Base-by-base conservation (phyloP, 768 basidiomycete genomes). In the Chlorophyllum brunneum region DNA sequence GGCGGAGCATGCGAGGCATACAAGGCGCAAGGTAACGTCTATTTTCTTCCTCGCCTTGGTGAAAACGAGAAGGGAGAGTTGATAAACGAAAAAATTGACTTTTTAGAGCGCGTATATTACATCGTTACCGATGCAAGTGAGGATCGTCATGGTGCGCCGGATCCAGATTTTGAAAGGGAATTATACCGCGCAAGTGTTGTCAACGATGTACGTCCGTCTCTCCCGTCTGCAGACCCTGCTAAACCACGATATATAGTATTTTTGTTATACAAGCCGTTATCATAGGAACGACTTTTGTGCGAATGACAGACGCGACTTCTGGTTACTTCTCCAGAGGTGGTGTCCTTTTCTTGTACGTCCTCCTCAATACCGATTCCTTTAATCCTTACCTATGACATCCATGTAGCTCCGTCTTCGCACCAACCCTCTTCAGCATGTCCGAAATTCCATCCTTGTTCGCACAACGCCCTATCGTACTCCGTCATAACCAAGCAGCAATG, bases 281-380 rank as follows among this genome's bases (percentile, higher is more conserved):
- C 57, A 71, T 83, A 48, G 85, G 86, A 6, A 83, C 82, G 0
- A 76, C 84, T 37, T 89, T 86, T 72, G 72, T 79, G 53, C 68
- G 71, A 5, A 66, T 83, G 37, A 70, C 75, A 2, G 71, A 80
- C 15, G 62, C 68, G 15, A 85, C 86, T 0, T 58, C 70, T 3
- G 81, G 78, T 16, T 82, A 81, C 63, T 88, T 85, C 68, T 81
- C 83, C 13, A 77, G 88, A 23, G 87, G 85, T 26, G 82, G 87
- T 71, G 71, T 86, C 11, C 66, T 91, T 23, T 89, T 86, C 74
- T 87, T 88, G 76, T 81, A 67, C 27, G 77, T 67, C 31, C 31
- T 16, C 1, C 27, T 51, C 11, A 16, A 2, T 37, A 16, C 30
- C 43, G 13, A 2, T 34, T 13, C 27, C 44, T 47, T 7, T 27